Base-by-base conservation (phyloP, 129 eudicot genomes). In the Lonicera japonica region DNA sequence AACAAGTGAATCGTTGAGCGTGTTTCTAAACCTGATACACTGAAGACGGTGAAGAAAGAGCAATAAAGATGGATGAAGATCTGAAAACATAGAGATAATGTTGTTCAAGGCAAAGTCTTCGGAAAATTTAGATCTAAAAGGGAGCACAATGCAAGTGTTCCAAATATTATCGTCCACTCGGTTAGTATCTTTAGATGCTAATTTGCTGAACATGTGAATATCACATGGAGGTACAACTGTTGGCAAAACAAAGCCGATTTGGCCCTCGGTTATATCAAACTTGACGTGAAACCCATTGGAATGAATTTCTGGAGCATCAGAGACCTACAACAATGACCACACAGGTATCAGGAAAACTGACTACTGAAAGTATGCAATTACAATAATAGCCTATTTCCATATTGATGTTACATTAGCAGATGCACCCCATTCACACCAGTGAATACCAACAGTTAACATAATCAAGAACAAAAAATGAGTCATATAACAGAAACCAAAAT, bases 271-370 rank as follows among this genome's bases (percentile, higher is more conserved):
- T 43, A 91, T 66, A 82, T 91, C 98, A 82, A 91, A 91, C 85
- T 87, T 91, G 46, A 91, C 73, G 67, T 91, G 98, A 58, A 87
- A 91, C 58, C 98, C 98, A 69, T 91, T 91, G 19, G 98, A 91
- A 67, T 91, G 98, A 55, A 91, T 84, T 74, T 91, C 96, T 29
- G 98, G 98, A 63, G 98, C 90, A 87, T 91, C 88, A n/a, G 96
- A 84, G 59, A 91, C 88, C 98, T 91, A 70, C 72, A 56, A 64
- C n/a, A 63, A 13, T 29, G 20, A 47, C 40, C 61, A 67, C 64
- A 45, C 10, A 60, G 54, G 43, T 19, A 0, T 1, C 20, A 19
- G 12, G 8, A 21, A 21, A 25, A 56, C 23, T 50, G 11, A 45
- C 12, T 29, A 53, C 7, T 23, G 25, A 54, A 53, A 40, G 21